These are phyloP conservation scores for Amaranthus cruentus DNA, from an alignment of 148 eudicot species.

Conservation along the genomic window DNA sequence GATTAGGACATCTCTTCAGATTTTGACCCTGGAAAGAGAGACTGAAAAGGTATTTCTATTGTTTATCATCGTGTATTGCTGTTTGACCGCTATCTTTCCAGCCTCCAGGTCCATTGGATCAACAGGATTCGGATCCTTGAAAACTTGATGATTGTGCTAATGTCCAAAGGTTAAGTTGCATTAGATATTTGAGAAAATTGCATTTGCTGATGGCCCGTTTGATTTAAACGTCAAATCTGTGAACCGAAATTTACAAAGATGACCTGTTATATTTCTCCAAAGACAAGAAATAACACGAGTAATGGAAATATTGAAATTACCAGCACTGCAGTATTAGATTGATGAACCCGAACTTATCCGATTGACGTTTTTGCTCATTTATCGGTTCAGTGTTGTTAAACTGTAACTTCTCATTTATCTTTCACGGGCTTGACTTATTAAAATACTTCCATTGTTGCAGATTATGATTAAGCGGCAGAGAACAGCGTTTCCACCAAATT, in stretches of 20 bases:
- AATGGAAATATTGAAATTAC: too few relatives aligned
- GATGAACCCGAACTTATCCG: too few relatives aligned
- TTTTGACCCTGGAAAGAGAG: conserved; percentile 76
- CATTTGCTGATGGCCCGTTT: background rate
- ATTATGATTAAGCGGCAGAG: conserved; percentile 82
- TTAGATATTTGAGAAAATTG: background rate
- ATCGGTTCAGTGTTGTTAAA: background rate
- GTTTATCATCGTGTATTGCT: background rate
- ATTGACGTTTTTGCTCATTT: background rate
- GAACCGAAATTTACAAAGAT: too few relatives aligned
- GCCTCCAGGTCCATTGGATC: background rate
- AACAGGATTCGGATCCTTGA: background rate
- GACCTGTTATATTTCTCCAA: too few relatives aligned
- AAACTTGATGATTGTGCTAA: background rate
- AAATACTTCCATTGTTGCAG: conserved; percentile 28
- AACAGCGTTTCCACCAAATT: conserved; percentile 96
- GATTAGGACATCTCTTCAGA: conserved; percentile 89
- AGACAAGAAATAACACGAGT: too few relatives aligned
- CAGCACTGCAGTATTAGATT: too few relatives aligned
- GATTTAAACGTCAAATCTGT: too few relatives aligned
- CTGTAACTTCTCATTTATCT: background rate
- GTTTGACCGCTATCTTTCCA: background rate
- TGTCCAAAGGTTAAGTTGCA: background rate
- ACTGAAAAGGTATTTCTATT: conserved; percentile 60
- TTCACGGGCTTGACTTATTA: background rate